These are phyloP conservation scores for Diophrys sp. DNA, from an alignment of 73 alveolate species.

Conservation along the genomic window DNA sequence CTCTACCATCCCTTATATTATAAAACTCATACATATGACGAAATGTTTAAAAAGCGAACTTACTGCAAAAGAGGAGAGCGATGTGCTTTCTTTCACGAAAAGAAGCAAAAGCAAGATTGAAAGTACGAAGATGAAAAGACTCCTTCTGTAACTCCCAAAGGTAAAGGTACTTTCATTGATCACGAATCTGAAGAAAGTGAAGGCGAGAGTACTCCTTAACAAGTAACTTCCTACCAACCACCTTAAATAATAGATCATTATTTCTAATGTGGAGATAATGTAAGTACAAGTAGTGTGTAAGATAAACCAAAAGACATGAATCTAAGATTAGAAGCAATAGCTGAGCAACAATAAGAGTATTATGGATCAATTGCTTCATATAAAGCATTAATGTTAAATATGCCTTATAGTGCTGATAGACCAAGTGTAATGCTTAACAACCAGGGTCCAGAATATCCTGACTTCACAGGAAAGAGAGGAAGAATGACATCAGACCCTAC, in stretches of 20 bases:
- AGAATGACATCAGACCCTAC: not conserved
- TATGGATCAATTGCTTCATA: not conserved
- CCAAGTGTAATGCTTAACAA: not conserved
- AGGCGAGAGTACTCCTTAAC: not conserved
- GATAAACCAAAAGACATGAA: not conserved
- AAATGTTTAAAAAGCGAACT: too few relatives aligned
- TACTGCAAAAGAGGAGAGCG: conserved; percentile 17
- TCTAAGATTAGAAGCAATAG: not conserved
- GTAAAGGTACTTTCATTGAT: not conserved
- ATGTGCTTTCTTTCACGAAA: conserved; percentile 25
- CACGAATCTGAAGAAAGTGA: not conserved
- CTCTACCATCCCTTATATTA: conserved; percentile 31
- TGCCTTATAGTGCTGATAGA: not conserved
- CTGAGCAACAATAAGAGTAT: not conserved
- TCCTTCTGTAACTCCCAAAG: not conserved
- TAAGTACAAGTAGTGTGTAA: not conserved
- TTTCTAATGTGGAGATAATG: not conserved
- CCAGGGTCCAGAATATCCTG: not conserved
- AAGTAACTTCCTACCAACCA: not conserved
- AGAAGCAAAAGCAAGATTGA: not conserved
- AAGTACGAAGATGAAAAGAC: not conserved
- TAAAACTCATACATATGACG: conserved; percentile 31
- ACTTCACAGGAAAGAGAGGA: not conserved
- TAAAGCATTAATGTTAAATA: not conserved
- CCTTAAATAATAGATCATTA: not conserved